Percentiles rank a stretch among this genome's conserved stretches.
phyloP scores from a whole-genome alignment of 192 early-diverging fungal genomes.

The Coemansia umbellata region DNA sequence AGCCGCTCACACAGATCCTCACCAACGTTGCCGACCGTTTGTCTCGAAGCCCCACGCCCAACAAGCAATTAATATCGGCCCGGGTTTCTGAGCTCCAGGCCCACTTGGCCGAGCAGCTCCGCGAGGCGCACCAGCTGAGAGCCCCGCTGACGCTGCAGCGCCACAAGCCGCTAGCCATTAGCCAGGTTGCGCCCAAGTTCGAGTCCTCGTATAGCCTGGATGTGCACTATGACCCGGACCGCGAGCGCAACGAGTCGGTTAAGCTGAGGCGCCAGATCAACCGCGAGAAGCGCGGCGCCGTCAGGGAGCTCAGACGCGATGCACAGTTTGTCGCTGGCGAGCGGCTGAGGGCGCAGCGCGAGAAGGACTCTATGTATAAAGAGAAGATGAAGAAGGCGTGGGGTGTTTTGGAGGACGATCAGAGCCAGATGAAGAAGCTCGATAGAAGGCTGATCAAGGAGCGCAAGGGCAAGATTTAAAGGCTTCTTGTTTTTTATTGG shows the following conservation, averaged over 20 bases:
- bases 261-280: conserved; percentile 83
- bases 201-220: conserved; percentile 87
- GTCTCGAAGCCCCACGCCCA: conserved; percentile 18
- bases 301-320: conserved; percentile 94
- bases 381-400: conserved; percentile 89
- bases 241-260: conserved; percentile 64
- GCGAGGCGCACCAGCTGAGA: conserved; percentile 52
- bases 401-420: conserved; percentile 79
- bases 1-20: conserved; percentile 21
- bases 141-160: conserved; percentile 78
- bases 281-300: conserved; percentile 91
- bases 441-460: conserved; percentile 56
- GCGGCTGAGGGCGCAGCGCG: conserved; percentile 60
- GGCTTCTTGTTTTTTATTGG: neutral
- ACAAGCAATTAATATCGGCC: conserved; percentile 20
- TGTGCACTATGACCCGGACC: conserved; percentile 74
- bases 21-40: conserved; percentile 17
- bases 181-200: conserved; percentile 87
- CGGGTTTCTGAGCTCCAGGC: conserved; percentile 20
- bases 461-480: conserved; percentile 37
- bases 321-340: conserved; percentile 79
- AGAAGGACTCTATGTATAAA: conserved; percentile 80
- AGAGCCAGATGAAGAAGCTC: conserved; percentile 70
- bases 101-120: conserved; percentile 53
- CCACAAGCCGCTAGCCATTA: conserved; percentile 82